phyloP scores from a whole-genome alignment of 257 asterid species.

The Mitragyna speciosa region DNA sequence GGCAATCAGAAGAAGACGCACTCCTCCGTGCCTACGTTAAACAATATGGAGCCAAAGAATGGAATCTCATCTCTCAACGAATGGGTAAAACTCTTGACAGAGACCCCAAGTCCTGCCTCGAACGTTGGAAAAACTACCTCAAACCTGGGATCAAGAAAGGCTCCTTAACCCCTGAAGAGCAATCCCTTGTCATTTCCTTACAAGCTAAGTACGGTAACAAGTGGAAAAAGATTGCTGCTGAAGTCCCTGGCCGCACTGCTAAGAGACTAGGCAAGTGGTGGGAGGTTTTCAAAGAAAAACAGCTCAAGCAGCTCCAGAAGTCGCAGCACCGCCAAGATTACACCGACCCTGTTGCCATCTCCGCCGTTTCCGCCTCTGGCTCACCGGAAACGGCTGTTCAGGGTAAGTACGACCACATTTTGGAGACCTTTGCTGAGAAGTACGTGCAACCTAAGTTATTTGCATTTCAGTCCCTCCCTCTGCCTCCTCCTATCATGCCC shows the following conservation, averaged over 20 bases:
- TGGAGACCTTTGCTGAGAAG: slow-evolving; percentile 78
- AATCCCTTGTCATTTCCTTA: slow-evolving; percentile 58
- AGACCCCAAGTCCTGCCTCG: slow-evolving; percentile 80
- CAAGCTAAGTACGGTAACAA: slow-evolving; percentile 79
- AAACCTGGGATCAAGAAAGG: slow-evolving; percentile 78
- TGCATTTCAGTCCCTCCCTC: slow-evolving; percentile 30
- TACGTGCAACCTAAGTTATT: slow-evolving; percentile 65
- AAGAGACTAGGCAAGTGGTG: slow-evolving; percentile 91
- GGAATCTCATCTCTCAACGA: slow-evolving; percentile 73
- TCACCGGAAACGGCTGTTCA: slow-evolving; percentile 59
- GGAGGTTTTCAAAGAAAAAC: slow-evolving; percentile 90
- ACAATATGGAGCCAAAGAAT: slow-evolving; percentile 79
- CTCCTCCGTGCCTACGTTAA: slow-evolving; percentile 78
- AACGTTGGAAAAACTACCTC: slow-evolving; percentile 78
- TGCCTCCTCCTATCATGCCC: slow-evolving; percentile 30
- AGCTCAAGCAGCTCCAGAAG: slow-evolving; percentile 55
- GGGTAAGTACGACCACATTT: slow-evolving; percentile 72
- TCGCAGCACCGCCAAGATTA: slow-evolving; percentile 34
- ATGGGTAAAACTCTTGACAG: slow-evolving; percentile 61
- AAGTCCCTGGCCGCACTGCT: slow-evolving; percentile 83
- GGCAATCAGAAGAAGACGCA: slow-evolving; percentile 87
- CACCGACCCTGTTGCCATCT: slow-evolving; percentile 20
- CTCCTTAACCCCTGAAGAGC: slow-evolving; percentile 68
- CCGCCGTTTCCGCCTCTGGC: slow-evolving; percentile 27
- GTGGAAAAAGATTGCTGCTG: slow-evolving; percentile 79